Evolutionary conservation across 352 stramenopile species (phyloP), one percentile per base, ranked within the genome.

Genomic region (Phytopythium boreale): DNA sequence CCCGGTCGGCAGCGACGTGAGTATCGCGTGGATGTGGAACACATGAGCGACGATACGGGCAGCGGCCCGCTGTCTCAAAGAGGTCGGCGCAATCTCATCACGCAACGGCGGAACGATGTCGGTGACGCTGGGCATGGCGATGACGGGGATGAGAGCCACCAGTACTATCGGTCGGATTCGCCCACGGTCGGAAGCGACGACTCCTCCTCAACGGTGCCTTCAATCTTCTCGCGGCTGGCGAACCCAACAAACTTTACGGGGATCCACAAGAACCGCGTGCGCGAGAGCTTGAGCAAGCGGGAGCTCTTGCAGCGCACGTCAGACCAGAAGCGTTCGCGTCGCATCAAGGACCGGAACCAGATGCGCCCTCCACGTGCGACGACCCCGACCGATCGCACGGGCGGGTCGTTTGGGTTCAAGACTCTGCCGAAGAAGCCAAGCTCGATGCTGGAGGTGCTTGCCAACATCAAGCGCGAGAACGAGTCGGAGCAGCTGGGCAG

Each of bases 221-320:
- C 82, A 0, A 96, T 96, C 37, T 96, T 96, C 55, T 89, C 84
- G 17, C 78, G 88, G n/a, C 74, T 96, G 7, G 89, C 88, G 0
- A 95, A 96, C 43, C 88, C 88, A 47, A 93, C 71, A 31, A 96
- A 94, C 60, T 96, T 96, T 41, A 96, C 88, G 22, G 88, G 88
- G 20, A 96, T 93, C 61, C 88, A 96, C 78, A 93, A 93, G 70
- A 92, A 93, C 52, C 85, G 88, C 6, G 80, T 90, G 37, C 70
- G 78, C 39, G 87, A 95, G 58, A 93, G 83, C 73, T 82, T 80
- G 43, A 79, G 77, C 9, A 95, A 95, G 70, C 82, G 87, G 41
- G 87, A 95, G 59, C 72, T 94, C 52, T 44, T 95, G 11, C 87
- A 95, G 56, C 86, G 73, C 53, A 82, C 83, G 14, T 82, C 77